Evolutionary conservation across 1,284 basidiomycete species (phyloP).

Genomic region (Serendipita sp.): DNA sequence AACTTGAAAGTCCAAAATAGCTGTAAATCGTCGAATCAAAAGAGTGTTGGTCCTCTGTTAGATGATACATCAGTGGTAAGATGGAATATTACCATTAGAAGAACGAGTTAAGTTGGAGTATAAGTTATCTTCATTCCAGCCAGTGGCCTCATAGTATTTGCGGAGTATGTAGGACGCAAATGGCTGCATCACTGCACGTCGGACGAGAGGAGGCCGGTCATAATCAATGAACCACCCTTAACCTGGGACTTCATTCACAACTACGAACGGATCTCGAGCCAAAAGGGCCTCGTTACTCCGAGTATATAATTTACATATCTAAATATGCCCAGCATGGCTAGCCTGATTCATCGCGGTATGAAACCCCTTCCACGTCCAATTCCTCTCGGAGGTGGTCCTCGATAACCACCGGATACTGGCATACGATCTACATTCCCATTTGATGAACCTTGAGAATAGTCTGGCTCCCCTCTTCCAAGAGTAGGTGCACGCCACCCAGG

Average conservation of each 20-base stretch:
- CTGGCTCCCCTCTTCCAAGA: neutral
- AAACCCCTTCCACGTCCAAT: neutral
- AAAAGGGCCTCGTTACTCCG: no score
- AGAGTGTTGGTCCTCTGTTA: slow-evolving; percentile 16
- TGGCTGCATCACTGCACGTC: slow-evolving; percentile 43
- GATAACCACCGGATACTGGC: neutral
- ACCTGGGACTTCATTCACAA: no score
- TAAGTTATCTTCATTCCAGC: slow-evolving; percentile 93
- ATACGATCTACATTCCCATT: neutral
- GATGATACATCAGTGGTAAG: slow-evolving; percentile 1
- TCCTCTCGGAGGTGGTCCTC: neutral
- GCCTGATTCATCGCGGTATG: slow-evolving; percentile 9
- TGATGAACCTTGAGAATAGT: neutral
- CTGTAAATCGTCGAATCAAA: slow-evolving; percentile 26
- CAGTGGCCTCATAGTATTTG: slow-evolving; percentile 78
- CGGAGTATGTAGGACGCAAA: slow-evolving; percentile 80
- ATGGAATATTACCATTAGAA: slow-evolving; percentile 53
- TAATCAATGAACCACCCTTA: no score
- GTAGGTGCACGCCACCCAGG: neutral
- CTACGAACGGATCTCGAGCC: no score
- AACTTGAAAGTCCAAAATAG: slow-evolving; percentile 73
- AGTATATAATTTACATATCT: neutral
- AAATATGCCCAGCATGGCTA: slow-evolving; percentile 5
- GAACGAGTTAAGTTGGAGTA: slow-evolving; percentile 84
- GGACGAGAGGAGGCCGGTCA: no score